phyloP scores from a whole-genome alignment of 176 grass and related monocot genomes.

The Eleusine indica region DNA sequence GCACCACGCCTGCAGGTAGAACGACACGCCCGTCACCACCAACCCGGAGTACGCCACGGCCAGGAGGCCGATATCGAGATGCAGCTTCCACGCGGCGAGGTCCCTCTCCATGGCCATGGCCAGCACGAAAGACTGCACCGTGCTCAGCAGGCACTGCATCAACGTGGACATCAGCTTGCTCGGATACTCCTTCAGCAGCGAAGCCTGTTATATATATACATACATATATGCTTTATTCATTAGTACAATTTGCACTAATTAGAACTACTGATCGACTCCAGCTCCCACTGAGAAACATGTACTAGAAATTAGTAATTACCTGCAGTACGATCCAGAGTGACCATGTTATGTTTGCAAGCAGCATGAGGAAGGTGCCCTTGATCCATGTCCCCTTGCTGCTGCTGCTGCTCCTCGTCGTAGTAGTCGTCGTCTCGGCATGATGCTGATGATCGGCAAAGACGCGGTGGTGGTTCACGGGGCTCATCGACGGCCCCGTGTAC shows the following conservation, averaged over 20 bases:
- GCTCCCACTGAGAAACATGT: neutral
- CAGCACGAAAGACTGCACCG: slow-evolving; percentile 54
- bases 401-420: no score
- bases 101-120: slow-evolving; percentile 57
- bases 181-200: slow-evolving; percentile 72
- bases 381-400: slow-evolving; percentile 50
- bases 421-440: neutral
- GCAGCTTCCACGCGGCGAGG: slow-evolving; percentile 58
- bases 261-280: neutral
- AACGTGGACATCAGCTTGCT: slow-evolving; percentile 70
- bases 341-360: slow-evolving; percentile 53
- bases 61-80: slow-evolving; percentile 53
- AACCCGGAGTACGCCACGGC: slow-evolving; percentile 57
- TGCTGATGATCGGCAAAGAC: neutral
- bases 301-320: slow-evolving; percentile 10
- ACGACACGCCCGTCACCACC: slow-evolving; percentile 52
- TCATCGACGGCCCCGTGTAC: slow-evolving; percentile 64
- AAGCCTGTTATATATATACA: slow-evolving; percentile 12
- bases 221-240: neutral
- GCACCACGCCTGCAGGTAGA: slow-evolving; percentile 80
- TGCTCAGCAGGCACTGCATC: slow-evolving; percentile 49
- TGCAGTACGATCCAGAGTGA: slow-evolving; percentile 76
- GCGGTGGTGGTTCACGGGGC: slow-evolving; percentile 49
- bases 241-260: no score
- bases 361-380: slow-evolving; percentile 59